Conservation (phyloP, 208 protist genomes). For the Acanthamoeba triangularis region DNA sequence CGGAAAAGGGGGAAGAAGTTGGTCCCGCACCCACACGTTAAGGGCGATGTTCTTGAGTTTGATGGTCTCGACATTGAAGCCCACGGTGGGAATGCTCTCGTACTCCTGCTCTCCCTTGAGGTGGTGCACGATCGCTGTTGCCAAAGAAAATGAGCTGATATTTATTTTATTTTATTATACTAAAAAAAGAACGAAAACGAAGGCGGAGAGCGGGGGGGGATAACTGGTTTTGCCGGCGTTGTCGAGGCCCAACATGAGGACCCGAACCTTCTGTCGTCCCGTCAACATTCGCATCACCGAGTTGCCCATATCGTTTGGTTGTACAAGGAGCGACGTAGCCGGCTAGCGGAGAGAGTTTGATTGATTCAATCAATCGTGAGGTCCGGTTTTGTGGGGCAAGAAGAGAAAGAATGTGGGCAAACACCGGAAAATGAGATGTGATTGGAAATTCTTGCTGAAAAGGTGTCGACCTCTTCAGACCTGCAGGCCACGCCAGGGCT, state of each 20-base stretch:
- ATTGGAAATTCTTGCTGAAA: no score
- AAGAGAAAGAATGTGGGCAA: no score
- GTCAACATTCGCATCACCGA: constrained; percentile 67
- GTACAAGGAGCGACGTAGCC: neutral
- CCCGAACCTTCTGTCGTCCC: constrained; percentile 91
- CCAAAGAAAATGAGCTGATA: neutral
- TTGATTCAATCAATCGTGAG: no score
- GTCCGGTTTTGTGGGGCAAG: no score
- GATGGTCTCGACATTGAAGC: constrained; percentile 98
- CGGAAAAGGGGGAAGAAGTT: neutral
- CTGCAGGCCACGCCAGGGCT: no score
- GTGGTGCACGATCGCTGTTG: constrained; percentile 96
- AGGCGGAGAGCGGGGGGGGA: neutral
- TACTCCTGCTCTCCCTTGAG: constrained; percentile 95
- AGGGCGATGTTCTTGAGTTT: constrained; percentile 97
- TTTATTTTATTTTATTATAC: neutral
- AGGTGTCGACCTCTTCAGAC: no score
- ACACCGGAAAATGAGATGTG: no score
- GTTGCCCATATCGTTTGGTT: neutral
- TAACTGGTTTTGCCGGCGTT: constrained; percentile 98
- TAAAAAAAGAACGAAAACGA: constrained; percentile 39
- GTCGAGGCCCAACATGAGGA: constrained; percentile 98
- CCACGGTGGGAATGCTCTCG: constrained; percentile 98
- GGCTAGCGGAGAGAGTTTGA: neutral
- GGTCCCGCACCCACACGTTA: constrained; percentile 94